Conservation (phyloP, 192 early-diverging fungal species). For the Jimgerdemannia flammicorona region DNA sequence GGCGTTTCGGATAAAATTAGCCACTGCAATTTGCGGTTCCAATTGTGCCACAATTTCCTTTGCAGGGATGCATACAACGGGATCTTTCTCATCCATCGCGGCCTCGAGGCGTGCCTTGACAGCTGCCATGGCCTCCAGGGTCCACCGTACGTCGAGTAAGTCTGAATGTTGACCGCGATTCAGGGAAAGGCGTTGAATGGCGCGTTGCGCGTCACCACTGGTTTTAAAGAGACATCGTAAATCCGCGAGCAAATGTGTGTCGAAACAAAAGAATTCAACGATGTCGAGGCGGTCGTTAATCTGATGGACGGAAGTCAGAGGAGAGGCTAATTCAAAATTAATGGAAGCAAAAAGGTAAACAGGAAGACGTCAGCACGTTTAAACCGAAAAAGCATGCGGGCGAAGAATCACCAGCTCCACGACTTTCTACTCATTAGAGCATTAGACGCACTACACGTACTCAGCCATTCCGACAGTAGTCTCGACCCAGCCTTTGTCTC, state of each 20-base stretch:
- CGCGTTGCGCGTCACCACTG: constrained; percentile 65
- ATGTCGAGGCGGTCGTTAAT: constrained; percentile 73
- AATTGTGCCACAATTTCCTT: constrained; percentile 29
- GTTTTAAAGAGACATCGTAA: constrained; percentile 43
- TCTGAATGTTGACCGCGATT: constrained; percentile 59
- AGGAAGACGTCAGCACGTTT: neutral
- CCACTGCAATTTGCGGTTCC: constrained; percentile 37
- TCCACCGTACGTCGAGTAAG: constrained; percentile 53
- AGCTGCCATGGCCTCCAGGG: constrained; percentile 47
- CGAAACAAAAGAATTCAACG: constrained; percentile 64
- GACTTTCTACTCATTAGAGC: neutral
- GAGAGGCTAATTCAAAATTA: constrained; percentile 45
- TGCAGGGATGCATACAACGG: neutral
- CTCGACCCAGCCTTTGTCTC: constrained; percentile 76
- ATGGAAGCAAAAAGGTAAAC: neutral
- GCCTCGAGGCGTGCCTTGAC: constrained; percentile 30
- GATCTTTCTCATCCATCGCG: neutral
- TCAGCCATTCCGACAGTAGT: constrained; percentile 65
- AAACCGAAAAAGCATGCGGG: neutral
- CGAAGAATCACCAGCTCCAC: no score
- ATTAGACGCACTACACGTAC: constrained; percentile 11
- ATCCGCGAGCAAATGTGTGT: constrained; percentile 50
- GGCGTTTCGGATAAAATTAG: constrained; percentile 32
- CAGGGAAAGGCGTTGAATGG: constrained; percentile 67
- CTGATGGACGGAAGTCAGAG: constrained; percentile 54